These are phyloP conservation scores for Phytophthora pseudosyringae DNA, from an alignment of 352 stramenopile species.

Conservation along the genomic window DNA sequence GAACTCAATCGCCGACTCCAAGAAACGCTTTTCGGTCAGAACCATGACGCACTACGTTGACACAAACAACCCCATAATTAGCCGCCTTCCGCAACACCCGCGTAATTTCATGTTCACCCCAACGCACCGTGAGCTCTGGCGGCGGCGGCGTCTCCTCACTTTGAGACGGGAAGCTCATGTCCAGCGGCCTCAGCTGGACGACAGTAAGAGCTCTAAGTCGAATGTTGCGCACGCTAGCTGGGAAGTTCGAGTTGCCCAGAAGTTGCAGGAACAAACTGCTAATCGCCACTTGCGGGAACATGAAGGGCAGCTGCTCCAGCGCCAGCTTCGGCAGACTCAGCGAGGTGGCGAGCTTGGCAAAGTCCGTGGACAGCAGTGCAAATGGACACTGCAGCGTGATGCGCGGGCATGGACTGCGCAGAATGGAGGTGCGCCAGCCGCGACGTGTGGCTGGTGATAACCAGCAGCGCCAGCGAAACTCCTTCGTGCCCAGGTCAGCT, in stretches of 20 bases:
- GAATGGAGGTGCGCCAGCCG: slow-evolving; percentile 58
- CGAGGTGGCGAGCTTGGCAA: slow-evolving; percentile 82
- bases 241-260: slow-evolving; percentile 86
- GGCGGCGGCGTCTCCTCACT: slow-evolving; percentile 24
- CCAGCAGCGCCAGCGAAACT: slow-evolving; percentile 82
- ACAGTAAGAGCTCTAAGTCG: slow-evolving; percentile 79
- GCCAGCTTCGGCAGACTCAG: slow-evolving; percentile 68
- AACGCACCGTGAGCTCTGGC: slow-evolving; percentile 52
- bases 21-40: slow-evolving; percentile 8
- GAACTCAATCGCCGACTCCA: slow-evolving; percentile 12
- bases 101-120: background rate
- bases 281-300: slow-evolving; percentile 73
- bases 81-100: background rate
- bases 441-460: slow-evolving; percentile 63
- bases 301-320: slow-evolving; percentile 77
- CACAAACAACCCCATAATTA: background rate
- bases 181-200: slow-evolving; percentile 68
- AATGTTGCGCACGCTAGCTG: slow-evolving; percentile 52
- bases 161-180: slow-evolving; percentile 72
- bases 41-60: slow-evolving; percentile 11
- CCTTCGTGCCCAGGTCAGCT: slow-evolving; percentile 74
- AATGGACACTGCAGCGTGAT: slow-evolving; percentile 83
- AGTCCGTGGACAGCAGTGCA: slow-evolving; percentile 71
- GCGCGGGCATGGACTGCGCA: slow-evolving; percentile 68
- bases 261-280: slow-evolving; percentile 80